Base-by-base conservation (phyloP, 73 alveolate genomes). In the Paramecium biaurelia region DNA sequence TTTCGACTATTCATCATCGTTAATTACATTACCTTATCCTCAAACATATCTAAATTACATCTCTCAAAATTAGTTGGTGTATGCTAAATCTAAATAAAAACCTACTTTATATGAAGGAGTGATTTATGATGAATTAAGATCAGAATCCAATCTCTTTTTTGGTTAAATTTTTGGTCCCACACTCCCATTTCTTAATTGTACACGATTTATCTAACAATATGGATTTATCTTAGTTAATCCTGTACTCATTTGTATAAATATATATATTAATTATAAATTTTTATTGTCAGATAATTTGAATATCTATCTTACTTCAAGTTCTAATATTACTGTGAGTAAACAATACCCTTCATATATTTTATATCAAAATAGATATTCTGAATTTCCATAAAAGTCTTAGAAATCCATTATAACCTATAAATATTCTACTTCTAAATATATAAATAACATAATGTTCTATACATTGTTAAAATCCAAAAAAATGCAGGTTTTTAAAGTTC, bases 61-160 rank as follows among this genome's bases (percentile, higher is more conserved):
- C 58, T 72, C n/a, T 72, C 86, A 34, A 35, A 72, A 37, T 72
- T 72, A 1, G 86, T 72, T 35, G 86, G 86, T 6, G 86, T 72
- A 5, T 72, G 56, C 58, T 72, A 32, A 34, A 28, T 72, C 32
- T 28, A 28, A 28, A 42, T 0, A 35, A 35, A 18, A 35, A 32
- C 35, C 32, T 72, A 72, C 86, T 42, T 72, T 72, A 72, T 72
- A 72, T n/a, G 86, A 72, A 21, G 56, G 58, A 72, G 86, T 72
- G 28, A 35, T 7, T 72, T 32, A 72, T 35, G 58, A 72, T 30
- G 43, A 63, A 32, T 63, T 63, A 5, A 63, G 84, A 63, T 72
- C 58, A 32, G 86, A 72, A 9, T 72, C 86, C 32, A 38, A 21
- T 7, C 86, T 72, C 7, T n/a, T 23, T 26, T 72, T 35, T 30